Base-by-base conservation (phyloP, 352 stramenopile species). In the Phytophthora fragariae region DNA sequence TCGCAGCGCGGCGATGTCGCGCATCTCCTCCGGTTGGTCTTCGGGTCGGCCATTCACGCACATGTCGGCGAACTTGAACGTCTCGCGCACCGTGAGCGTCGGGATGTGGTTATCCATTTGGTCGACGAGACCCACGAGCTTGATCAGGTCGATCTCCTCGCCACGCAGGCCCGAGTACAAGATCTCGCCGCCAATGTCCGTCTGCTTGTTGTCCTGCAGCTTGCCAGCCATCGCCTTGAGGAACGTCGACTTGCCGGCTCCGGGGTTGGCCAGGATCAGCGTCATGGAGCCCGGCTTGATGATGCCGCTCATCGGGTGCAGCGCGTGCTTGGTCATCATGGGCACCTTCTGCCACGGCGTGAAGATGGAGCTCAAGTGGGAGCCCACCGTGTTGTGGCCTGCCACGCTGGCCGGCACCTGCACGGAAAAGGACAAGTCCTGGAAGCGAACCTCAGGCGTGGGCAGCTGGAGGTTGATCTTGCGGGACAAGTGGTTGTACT, bases 11-110 rank as follows among this genome's bases (percentile, higher is more conserved):
- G 85, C 85, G 46, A 90, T 92, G 33, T 90, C 75, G 29, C 88
- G 82, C 46, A 97, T 69, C 68, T 97, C 82, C 57, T 97, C 74
- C 17, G 91, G 71, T 59, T 90, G 83, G 60, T 87, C 72, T 14
- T 90, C 70, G 0, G 85, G 83, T 0, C 54, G 68, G 2, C 79
- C 78, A 56, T 90, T 95, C 58, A 96, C 89, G 69, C 91, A 98
- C 77, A 97, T 90, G 69, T 97, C 97, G 19, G 96, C 92, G 79
- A 99, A 99, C 62, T 95, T 81, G 63, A 85, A 80, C 37, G 74
- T 85, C 44, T 99, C 96, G 96, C 24, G 24, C 24, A 27, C 24
- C 24, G 24, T 27, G 24, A 27, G 24, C 24, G 24, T 27, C 24
- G 24, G 82, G 41, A 93, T 84, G 86, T 99, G 97, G 50, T 88